A percentile compares a stretch with the other conserved stretches of the same genome.
These are phyloP conservation scores for Aspergillus sclerotioniger DNA, from an alignment of 495 filamentous ascomycete genomes.

Conservation along the genomic window DNA sequence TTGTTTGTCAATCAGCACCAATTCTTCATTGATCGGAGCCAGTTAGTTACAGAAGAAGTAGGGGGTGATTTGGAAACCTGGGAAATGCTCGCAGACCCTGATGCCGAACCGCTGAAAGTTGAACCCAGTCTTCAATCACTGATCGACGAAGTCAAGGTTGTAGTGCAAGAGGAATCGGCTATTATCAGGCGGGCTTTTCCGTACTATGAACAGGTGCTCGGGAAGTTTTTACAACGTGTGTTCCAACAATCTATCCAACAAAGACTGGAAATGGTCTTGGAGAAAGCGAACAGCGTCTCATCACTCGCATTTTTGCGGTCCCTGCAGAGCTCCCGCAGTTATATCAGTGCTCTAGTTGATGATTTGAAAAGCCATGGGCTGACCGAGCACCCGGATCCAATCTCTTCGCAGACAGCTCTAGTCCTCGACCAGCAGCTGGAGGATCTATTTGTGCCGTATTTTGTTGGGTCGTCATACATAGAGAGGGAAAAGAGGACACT, in stretches of 20 bases:
- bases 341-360: conserved; percentile 81
- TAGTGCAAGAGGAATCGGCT: conserved; percentile 94
- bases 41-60: conserved; percentile 88
- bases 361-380: conserved; percentile 92
- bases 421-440: conserved; percentile 94
- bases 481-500: conserved; percentile 87
- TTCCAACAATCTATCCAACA: conserved; percentile 99
- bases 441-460: conserved; percentile 93
- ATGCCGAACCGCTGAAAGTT: conserved; percentile 83
- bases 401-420: conserved; percentile 80
- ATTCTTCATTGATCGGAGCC: conserved; percentile 94
- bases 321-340: conserved; percentile 82
- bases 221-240: conserved; percentile 87
- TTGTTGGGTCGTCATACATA: conserved; percentile 91
- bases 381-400: conserved; percentile 90
- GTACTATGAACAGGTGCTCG: conserved; percentile 89
- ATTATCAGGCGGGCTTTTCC: conserved; percentile 96
- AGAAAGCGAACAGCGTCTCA: conserved; percentile 87
- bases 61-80: conserved; percentile 77
- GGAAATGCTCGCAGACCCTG: conserved; percentile 91
- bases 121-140: conserved; percentile 90
- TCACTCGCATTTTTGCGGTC: conserved; percentile 89
- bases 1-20: conserved; percentile 98
- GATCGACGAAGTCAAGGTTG: conserved; percentile 87
- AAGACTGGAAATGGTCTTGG: conserved; percentile 90